A percentile compares a stretch with the other conserved stretches of the same genome.
phyloP scores from a whole-genome alignment of 805 yeast genomes.

The Ogataea pini region DNA sequence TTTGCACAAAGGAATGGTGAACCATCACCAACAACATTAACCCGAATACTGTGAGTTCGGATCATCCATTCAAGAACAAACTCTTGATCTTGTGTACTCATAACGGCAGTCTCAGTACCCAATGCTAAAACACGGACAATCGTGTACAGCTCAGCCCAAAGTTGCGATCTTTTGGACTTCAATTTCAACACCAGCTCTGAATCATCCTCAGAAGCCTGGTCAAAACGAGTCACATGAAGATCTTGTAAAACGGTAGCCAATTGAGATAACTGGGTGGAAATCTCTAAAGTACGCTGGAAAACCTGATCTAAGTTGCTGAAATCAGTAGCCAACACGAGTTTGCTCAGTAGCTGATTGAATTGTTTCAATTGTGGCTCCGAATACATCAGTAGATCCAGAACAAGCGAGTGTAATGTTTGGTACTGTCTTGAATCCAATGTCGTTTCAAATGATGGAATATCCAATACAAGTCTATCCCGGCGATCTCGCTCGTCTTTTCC shows the following conservation, averaged over 20 bases:
- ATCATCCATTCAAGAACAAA: constrained; percentile 55
- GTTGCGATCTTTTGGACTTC: constrained; percentile 38
- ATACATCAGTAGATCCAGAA: constrained; percentile 57
- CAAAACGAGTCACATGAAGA: constrained; percentile 48
- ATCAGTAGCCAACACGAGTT: constrained; percentile 69
- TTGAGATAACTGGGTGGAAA: constrained; percentile 9
- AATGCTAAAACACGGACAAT: constrained; percentile 41
- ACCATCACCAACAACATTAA: constrained; percentile 65
- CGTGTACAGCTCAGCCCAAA: constrained; percentile 44
- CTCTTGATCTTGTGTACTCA: constrained; percentile 25
- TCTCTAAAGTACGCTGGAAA: constrained; percentile 11
- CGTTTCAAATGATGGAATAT: constrained; percentile 67
- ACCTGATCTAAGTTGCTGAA: constrained; percentile 52
- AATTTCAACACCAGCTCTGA: constrained; percentile 35
- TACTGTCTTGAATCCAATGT: constrained; percentile 76
- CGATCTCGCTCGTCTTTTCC: constrained; percentile 17
- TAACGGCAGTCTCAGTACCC: constrained; percentile 23
- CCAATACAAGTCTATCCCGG: constrained; percentile 56
- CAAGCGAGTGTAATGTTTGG: constrained; percentile 60
- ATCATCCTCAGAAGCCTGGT: constrained; percentile 36
- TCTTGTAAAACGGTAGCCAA: constrained; percentile 16
- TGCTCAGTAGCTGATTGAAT: constrained; percentile 59
- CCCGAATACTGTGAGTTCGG: constrained; percentile 65
- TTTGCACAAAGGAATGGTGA: constrained; percentile 71
- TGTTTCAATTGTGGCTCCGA: constrained; percentile 67